Base-by-base conservation (phyloP, 192 early-diverging fungal species). In the Coemansia sp. region DNA sequence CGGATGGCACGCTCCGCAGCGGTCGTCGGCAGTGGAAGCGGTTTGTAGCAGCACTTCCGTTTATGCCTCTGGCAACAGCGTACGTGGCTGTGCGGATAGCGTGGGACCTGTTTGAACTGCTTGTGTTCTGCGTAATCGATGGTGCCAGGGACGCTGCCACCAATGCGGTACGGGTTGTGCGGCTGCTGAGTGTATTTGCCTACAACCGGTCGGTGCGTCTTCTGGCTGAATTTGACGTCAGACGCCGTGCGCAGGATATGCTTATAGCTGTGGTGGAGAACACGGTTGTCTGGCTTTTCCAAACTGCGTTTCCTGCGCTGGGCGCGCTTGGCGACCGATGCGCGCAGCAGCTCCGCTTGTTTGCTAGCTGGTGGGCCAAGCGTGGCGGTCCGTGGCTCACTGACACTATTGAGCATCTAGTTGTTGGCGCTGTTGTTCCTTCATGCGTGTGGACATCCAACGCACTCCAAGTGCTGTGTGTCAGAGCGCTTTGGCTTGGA, bases 61-160 rank as follows among this genome's bases (percentile, higher is more conserved):
- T 80, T 15, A 68, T 75, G 72, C 78, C 78, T 1, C 37, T 80
- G 63, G 78, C 78, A 15, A 75, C 78, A 1, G 78, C 78, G 8
- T 80, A 80, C 19, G 65, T 75, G 18, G 65, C 54, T 3, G 69
- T 52, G 19, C 63, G 78, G 1, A 47, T 80, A 3, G 78, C 68
- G 8, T 80, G 78, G 72, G 78, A 74, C 18, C 48, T 80, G 6
- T 74, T 80, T 43, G 78, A 80, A 52, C 66, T 80, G 37, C 60
- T 80, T 40, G 78, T 71, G 9, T 80, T 80, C 43, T 80, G 78
- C 60, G 37, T 40, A 41, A 80, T 74, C 19, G 78, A 74, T 49
- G n/a, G 51, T 3, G 26, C 49, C 21, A 65, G 68, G 2, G 60
- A 68, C 9, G 19, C 63, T 0, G 41, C 43, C 1, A 19, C 45